Percentiles rank a stretch among this genome's conserved stretches.
Conservation (phyloP, 306 rosid species). For the Carpinus viminea region DNA sequence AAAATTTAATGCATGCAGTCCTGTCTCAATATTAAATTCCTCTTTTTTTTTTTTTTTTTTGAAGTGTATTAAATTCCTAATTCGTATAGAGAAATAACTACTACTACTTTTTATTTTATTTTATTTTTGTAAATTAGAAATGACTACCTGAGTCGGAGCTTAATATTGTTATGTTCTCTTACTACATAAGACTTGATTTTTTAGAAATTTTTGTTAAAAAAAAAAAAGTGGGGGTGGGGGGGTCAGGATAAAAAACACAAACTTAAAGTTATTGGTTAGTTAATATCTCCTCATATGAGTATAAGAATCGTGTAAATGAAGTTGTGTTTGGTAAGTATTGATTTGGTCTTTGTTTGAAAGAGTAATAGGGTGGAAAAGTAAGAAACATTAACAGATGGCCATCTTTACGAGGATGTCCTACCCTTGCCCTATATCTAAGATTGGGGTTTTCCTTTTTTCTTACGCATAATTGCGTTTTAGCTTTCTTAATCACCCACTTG, state of each 20-base stretch:
- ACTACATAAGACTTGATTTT: no score
- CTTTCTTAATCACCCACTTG: slow-evolving; percentile 22
- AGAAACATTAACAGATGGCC: neutral
- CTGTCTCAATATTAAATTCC: no score
- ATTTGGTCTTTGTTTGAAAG: neutral
- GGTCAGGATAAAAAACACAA: neutral
- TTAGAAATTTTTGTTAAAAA: no score
- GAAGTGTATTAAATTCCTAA: no score
- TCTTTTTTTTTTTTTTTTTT: no score
- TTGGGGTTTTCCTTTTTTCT: neutral
- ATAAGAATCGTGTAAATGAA: neutral
- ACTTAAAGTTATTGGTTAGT: neutral
- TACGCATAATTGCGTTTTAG: slow-evolving; percentile 19
- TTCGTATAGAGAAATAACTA: no score
- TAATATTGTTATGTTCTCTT: no score
- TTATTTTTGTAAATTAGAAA: no score
- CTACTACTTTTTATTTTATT: no score
- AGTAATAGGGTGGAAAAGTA: neutral
- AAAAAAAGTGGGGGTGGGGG: no score
- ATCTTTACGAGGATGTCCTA: slow-evolving; percentile 15
- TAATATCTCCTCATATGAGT: neutral
- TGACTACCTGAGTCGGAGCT: no score
- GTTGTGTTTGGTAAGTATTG: neutral
- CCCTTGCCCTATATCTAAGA: neutral
- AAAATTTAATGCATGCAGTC: no score